Base-by-base conservation (phyloP, 495 filamentous ascomycete species). In the Xylaria venustula region DNA sequence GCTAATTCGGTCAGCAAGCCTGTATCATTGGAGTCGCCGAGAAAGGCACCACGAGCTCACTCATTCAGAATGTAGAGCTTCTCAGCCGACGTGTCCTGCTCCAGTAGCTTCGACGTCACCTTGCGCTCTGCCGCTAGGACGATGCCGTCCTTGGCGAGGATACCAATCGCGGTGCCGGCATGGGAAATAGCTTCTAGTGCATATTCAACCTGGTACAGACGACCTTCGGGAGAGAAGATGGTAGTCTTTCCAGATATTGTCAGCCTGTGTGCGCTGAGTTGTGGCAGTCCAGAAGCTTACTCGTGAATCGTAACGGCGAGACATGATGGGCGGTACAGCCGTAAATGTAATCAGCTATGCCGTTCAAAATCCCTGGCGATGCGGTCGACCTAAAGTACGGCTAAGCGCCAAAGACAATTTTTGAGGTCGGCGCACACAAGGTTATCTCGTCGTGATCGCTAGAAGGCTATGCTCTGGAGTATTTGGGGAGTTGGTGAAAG, bases 61-160 rank as follows among this genome's bases (percentile, higher is more conserved):
- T 98, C 94, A 71, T 98, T 98, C 72, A 98, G 81, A 67, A 94
- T 96, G 79, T 98, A 98, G 64, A 98, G 90, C 86, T 98, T 98
- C 88, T 98, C 94, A 30, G 94, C 94, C 26, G 92, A 97, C 54
- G 95, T 98, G 78, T 98, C 94, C 83, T 98, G 94, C 83, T 98
- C 94, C 70, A 98, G 80, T 70, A 98, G 84, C 85, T 98, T 98
- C 81, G 93, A 97, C 58, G 94, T 98, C 67, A 98, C 94, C 81
- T 98, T 98, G 75, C 94, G 87, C 85, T 98, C 94, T n/a, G 94
- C 94, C 47, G 94, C 94, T 51, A 98, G 86, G 60, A 98, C 94
- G 72, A 98, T 98, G 69, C 94, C 94, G 86, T 98, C 94, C 75
- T 92, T 92, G 54, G 94, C 93, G 63, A 98, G 83, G 68, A 98